Evolutionary conservation across 1,139 yeast species (phyloP), one percentile per base, ranked within the genome.

Genomic region (Suhomyces maxii): DNA sequence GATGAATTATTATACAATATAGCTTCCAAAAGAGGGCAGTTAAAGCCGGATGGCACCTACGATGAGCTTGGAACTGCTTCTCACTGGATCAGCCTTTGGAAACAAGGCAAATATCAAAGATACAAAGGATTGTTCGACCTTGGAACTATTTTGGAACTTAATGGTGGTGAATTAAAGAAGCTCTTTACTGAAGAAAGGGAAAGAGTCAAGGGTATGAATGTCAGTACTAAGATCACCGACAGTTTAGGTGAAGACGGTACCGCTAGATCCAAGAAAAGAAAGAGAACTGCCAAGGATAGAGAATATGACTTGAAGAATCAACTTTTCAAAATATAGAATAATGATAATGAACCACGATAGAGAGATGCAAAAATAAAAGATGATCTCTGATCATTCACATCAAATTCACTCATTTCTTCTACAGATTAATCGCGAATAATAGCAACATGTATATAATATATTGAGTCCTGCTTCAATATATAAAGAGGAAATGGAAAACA

Each of bases 81-180:
- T 6, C 80, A 80, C 52, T 85, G 93, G 86, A 69, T 86, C 4
- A 82, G 82, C 50, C 64, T 77, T 28, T 86, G 88, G 84, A 77
- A 83, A 46, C 82, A 79, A 51, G 95, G 91, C 1, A 71, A 74
- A 50, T 64, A 54, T 26, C 46, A 52, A 9, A 57, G 59, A 36
- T 69, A 63, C 50, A 59, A 54, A 38, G 77, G 74, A 1, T 53
- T 73, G 10, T 72, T 75, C 50, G 80, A 75, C 42, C 53, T 65
- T 36, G 65, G 63, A 6, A 69, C 76, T 2, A 68, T 74, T 26
- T 44, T 63, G 33, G 71, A 69, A 33, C 50, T 59, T 3, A 62
- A 65, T 28, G 65, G 63, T 0, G 52, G 57, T 7, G 64, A 64
- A 12, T 54, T 73, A 37, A 58, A 55, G 36, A 50, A 55, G 32